phyloP scores from a whole-genome alignment of 2,329 filamentous ascomycete genomes.

The Pezicula neosporulosa region DNA sequence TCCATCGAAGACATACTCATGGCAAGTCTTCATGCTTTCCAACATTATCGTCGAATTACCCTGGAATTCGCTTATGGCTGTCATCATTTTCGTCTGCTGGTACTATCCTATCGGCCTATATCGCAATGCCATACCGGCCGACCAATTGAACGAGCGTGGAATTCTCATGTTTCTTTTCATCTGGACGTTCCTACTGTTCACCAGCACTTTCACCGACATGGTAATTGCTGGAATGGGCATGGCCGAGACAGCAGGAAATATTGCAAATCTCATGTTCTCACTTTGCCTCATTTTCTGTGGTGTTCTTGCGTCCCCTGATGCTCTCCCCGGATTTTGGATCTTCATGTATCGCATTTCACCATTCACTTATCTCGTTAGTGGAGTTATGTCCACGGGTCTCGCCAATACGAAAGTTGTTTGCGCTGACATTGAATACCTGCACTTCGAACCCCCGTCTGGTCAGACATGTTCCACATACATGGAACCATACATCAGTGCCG shows the following conservation, averaged over 20 bases:
- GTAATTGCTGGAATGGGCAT: slow-evolving; percentile 73
- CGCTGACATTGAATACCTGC: slow-evolving; percentile 63
- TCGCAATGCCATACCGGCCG: slow-evolving; percentile 60
- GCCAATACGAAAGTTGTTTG: slow-evolving; percentile 66
- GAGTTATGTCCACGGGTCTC: slow-evolving; percentile 67
- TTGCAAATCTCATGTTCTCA: slow-evolving; percentile 73
- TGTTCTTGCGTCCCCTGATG: slow-evolving; percentile 62
- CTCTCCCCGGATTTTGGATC: slow-evolving; percentile 74
- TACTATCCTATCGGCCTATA: slow-evolving; percentile 79
- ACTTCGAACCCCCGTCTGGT: slow-evolving; percentile 59
- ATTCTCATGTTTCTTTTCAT: slow-evolving; percentile 77
- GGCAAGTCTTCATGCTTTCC: slow-evolving; percentile 64
- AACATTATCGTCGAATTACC: slow-evolving; percentile 82
- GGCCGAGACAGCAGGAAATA: slow-evolving; percentile 72
- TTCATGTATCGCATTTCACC: slow-evolving; percentile 84
- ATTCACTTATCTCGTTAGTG: slow-evolving; percentile 76
- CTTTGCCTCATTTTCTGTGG: slow-evolving; percentile 73
- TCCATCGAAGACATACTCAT: slow-evolving; percentile 75
- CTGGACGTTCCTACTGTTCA: slow-evolving; percentile 73
- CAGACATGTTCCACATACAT: slow-evolving; percentile 61
- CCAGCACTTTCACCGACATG: slow-evolving; percentile 76
- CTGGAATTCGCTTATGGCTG: slow-evolving; percentile 71
- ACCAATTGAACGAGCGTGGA: slow-evolving; percentile 63
- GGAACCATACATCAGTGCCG: slow-evolving; percentile 39
- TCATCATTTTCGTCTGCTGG: slow-evolving; percentile 75